These are phyloP conservation scores for Cryomyces antarcticus DNA, from an alignment of 495 filamentous ascomycete species.

Conservation along the genomic window DNA sequence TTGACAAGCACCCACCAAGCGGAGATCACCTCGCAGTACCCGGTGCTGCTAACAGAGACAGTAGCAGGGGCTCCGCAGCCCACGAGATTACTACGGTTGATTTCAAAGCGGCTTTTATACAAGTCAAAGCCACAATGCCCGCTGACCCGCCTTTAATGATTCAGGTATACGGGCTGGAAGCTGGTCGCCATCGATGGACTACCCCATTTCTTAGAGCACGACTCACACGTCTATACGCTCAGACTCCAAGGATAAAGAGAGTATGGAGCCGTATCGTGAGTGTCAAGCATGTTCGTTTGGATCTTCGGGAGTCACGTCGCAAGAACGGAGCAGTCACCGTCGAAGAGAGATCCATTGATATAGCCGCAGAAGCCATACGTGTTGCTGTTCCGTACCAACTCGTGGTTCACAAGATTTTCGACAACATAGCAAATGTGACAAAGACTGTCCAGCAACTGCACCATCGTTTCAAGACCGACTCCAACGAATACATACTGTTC, in stretches of 20 bases:
- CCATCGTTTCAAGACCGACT: conserved; percentile 68
- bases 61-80: conserved; percentile 6
- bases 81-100: conserved; percentile 62
- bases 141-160: conserved; percentile 76
- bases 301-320: conserved; percentile 53
- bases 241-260: conserved; percentile 56
- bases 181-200: conserved; percentile 68
- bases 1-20: no score
- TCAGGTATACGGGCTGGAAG: conserved; percentile 61
- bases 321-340: conserved; percentile 38
- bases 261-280: conserved; percentile 75
- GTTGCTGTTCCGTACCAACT: conserved; percentile 87
- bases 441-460: conserved; percentile 82
- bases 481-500: conserved; percentile 68
- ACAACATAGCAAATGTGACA: conserved; percentile 72
- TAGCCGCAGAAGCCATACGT: conserved; percentile 68
- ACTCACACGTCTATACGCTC: conserved; percentile 63
- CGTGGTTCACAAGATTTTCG: conserved; percentile 73
- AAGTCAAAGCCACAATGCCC: conserved; percentile 76
- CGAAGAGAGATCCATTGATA: conserved; percentile 68
- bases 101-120: conserved; percentile 54
- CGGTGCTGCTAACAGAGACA: neutral
- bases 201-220: conserved; percentile 57
- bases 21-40: neutral
- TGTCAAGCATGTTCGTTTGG: conserved; percentile 58